Conservation (phyloP, 1,284 basidiomycete species). For the Leccinum subrobustum region DNA sequence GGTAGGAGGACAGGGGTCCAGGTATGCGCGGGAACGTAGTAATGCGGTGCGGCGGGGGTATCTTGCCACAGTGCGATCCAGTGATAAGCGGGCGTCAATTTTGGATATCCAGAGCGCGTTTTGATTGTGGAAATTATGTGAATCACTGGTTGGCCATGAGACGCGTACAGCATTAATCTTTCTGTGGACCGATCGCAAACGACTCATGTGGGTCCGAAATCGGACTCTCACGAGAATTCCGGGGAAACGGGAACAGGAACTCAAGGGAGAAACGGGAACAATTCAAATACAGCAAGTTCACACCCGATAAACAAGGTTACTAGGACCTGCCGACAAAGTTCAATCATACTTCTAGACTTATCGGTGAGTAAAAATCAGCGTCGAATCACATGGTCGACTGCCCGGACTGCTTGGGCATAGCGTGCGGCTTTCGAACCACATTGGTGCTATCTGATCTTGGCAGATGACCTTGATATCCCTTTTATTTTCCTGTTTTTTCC, state of each 20-base stretch:
- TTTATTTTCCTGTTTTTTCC: neutral
- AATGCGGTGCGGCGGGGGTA: too few relatives aligned
- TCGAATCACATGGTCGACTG: neutral
- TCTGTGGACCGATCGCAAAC: neutral
- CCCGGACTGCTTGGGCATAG: neutral
- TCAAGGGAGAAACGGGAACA: neutral
- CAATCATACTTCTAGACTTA: neutral
- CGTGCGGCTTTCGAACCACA: neutral
- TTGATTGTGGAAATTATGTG: too few relatives aligned
- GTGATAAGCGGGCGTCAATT: too few relatives aligned
- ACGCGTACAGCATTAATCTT: too few relatives aligned
- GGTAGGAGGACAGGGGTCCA: too few relatives aligned
- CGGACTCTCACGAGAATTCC: neutral
- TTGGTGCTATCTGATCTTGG: neutral
- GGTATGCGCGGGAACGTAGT: too few relatives aligned
- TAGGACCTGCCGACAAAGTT: neutral
- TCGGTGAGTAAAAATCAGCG: conserved; percentile 8
- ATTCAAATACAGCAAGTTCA: neutral
- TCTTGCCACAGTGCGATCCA: too few relatives aligned
- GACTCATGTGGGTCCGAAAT: neutral
- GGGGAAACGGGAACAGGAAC: neutral
- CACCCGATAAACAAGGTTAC: neutral
- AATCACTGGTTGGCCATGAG: too few relatives aligned
- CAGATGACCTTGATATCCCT: neutral
- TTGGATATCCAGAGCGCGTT: too few relatives aligned